These are phyloP conservation scores for Suhomyces prunicola DNA, from an alignment of 805 yeast species.

Conservation along the genomic window DNA sequence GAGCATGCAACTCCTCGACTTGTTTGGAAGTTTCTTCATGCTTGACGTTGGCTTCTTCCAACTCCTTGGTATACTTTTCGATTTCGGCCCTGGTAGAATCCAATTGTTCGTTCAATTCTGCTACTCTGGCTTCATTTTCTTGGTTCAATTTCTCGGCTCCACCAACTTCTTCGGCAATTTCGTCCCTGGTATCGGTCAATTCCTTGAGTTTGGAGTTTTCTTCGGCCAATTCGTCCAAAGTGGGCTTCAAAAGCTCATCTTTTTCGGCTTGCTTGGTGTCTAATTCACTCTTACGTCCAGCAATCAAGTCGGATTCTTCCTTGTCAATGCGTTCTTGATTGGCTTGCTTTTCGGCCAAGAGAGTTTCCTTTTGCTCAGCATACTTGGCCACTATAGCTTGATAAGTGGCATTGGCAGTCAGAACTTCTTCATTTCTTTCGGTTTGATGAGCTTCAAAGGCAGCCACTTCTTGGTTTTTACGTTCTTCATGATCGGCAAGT, in stretches of 20 bases:
- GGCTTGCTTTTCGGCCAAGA: constrained; percentile 45
- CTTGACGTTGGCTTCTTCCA: constrained; percentile 32
- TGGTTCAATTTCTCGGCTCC: constrained; percentile 44
- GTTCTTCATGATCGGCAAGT: constrained; percentile 28
- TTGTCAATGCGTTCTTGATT: constrained; percentile 44
- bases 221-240: constrained; percentile 47
- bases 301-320: constrained; percentile 42
- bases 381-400: constrained; percentile 37
- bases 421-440: constrained; percentile 29
- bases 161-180: constrained; percentile 41
- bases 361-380: constrained; percentile 38
- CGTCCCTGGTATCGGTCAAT: constrained; percentile 49
- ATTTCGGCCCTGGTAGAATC: constrained; percentile 38
- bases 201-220: constrained; percentile 50
- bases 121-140: constrained; percentile 43
- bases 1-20: constrained; percentile 32
- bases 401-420: constrained; percentile 24
- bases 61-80: constrained; percentile 29
- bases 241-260: constrained; percentile 54
- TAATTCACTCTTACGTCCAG: constrained; percentile 46
- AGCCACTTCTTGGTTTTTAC: constrained; percentile 29
- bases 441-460: constrained; percentile 27
- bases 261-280: constrained; percentile 49
- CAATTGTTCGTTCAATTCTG: constrained; percentile 43
- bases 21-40: constrained; percentile 39